A percentile compares a stretch with the other conserved stretches of the same genome.
Conservation (phyloP, 441 rosid genomes). For the Croton setiger region DNA sequence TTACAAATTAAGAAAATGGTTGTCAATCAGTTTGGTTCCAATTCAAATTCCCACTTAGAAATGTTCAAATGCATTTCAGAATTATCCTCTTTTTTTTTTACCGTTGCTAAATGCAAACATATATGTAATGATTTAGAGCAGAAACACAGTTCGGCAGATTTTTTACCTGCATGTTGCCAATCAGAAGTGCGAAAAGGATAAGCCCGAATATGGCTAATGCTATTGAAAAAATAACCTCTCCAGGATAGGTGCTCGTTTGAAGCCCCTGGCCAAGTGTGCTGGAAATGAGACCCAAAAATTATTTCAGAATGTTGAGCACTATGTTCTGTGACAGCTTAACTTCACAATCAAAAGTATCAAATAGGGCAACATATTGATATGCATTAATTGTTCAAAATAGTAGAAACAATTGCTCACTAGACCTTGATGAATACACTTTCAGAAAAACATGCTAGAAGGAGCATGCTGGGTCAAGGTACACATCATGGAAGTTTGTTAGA, state of each 20-base stretch:
- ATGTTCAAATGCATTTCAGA: neutral
- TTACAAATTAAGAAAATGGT: no score
- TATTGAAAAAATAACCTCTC: slow-evolving; percentile 87
- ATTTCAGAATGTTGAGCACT: neutral
- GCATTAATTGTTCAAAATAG: neutral
- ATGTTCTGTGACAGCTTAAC: neutral
- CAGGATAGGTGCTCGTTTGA: slow-evolving; percentile 84
- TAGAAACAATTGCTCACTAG: neutral
- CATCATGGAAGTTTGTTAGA: no score
- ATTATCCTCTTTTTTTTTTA: neutral
- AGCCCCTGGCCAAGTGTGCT: slow-evolving; percentile 99
- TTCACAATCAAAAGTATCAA: neutral
- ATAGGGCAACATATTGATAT: neutral
- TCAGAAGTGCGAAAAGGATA: slow-evolving; percentile 93
- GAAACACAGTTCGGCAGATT: neutral
- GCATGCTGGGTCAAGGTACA: no score
- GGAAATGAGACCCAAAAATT: slow-evolving; percentile 26
- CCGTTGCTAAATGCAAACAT: neutral
- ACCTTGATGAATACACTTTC: neutral
- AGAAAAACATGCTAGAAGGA: no score
- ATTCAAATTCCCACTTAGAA: no score
- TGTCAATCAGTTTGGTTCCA: neutral
- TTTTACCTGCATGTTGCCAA: slow-evolving; percentile 97
- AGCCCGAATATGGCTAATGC: slow-evolving; percentile 87
- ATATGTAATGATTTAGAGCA: neutral